phyloP scores from a whole-genome alignment of 2,329 filamentous ascomycete species.

The Exophiala phaeomuriformis region DNA sequence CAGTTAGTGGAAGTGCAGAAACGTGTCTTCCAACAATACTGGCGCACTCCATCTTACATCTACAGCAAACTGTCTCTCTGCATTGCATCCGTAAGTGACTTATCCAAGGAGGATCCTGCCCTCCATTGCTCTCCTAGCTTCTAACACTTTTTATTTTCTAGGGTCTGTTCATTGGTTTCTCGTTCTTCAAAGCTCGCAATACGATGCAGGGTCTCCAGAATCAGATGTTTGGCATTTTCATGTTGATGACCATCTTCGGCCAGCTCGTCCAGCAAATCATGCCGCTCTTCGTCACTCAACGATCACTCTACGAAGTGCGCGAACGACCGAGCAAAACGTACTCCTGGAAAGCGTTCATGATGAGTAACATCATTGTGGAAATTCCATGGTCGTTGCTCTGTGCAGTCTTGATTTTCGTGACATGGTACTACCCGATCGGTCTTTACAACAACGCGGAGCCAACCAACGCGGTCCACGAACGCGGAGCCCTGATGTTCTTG shows the following conservation, averaged over 20 bases:
- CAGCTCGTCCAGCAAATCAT: slow-evolving; percentile 48
- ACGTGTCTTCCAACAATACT: slow-evolving; percentile 85
- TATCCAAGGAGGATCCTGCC: background rate
- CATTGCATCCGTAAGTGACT: slow-evolving; percentile 39
- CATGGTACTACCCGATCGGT: slow-evolving; percentile 61
- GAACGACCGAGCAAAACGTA: slow-evolving; percentile 62
- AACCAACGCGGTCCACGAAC: slow-evolving; percentile 39
- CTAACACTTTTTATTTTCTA: background rate
- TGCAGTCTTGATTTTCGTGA: slow-evolving; percentile 55
- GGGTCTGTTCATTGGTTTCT: slow-evolving; percentile 71
- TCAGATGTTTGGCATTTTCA: slow-evolving; percentile 86
- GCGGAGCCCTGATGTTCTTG: slow-evolving; percentile 59
- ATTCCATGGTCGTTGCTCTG: slow-evolving; percentile 59
- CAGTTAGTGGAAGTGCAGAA: slow-evolving; percentile 62
- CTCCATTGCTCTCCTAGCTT: background rate
- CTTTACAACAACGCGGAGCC: slow-evolving; percentile 39
- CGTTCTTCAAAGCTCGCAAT: slow-evolving; percentile 68
- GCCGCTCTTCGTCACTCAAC: slow-evolving; percentile 52
- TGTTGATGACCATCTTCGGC: slow-evolving; percentile 74
- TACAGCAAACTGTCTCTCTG: slow-evolving; percentile 72
- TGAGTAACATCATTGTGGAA: slow-evolving; percentile 65
- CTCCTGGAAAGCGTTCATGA: slow-evolving; percentile 66
- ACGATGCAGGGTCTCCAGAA: slow-evolving; percentile 76
- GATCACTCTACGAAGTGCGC: slow-evolving; percentile 53
- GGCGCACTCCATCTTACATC: slow-evolving; percentile 82